Evolutionary conservation across 352 stramenopile genomes (phyloP), one percentile per base, ranked within the genome.

Genomic region (Globisporangium takayamanum): DNA sequence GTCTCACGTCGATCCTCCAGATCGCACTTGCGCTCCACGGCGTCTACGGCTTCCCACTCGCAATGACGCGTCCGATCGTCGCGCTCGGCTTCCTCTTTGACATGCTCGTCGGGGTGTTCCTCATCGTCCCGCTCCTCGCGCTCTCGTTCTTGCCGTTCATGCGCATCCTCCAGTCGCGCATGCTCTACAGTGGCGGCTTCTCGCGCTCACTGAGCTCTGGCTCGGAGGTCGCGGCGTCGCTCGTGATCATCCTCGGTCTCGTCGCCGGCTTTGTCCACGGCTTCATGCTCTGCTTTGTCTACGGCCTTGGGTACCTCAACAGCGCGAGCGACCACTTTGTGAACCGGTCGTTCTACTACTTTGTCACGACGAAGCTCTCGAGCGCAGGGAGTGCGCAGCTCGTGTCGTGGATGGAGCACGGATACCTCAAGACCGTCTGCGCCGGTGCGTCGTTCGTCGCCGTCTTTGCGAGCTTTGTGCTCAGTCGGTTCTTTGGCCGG

Each of bases 131-230:
- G 33, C 59, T 95, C 18, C 68, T 92, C 25, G 57, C 87, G 18
- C 59, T 95, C 25, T 92, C 83, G 5, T 68, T 89, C 33, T 59
- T 95, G 45, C 85, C 85, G 39, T 95, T 95, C 56, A 92, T 95
- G 80, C 81, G 81, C 12, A 89, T 91, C 36, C 67, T 95, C 22
- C 85, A 95, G 58, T 91, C 83, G 5, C 81, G 85, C 20, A 90
- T 90, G 53, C 88, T 95, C 72, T 95, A 92, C 70, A 95, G 92
- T 47, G 82, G 85, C 15, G 85, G 85, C 46, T 95, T 95, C 57
- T 89, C 85, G 7, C 73, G 83, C 47, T 70, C 85, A 4, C 50
- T 95, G 36, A 87, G 78, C 37, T 89, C 81, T 50, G 85, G 79
- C 5, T 89, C 81, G 1, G 83, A 95, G 36, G 83, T 92, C n/a